Evolutionary conservation across 257 asterid genomes (phyloP), one percentile per base, ranked within the genome.

Genomic region (Fraxinus pennsylvanica): DNA sequence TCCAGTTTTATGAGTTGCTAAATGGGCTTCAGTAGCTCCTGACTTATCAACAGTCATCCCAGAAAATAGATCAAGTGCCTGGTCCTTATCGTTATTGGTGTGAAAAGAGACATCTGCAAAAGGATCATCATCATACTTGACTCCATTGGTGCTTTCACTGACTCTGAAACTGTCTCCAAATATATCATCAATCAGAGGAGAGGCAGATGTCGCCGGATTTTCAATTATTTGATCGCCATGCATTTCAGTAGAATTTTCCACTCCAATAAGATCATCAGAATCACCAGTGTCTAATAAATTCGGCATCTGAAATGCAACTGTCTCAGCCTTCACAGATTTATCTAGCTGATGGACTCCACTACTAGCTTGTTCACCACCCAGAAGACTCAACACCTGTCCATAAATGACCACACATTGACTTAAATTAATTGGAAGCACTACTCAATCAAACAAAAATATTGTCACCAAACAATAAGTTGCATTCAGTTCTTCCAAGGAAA

Each of bases 101-200:
- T 89, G 92, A 68, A 96, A 96, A 8, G 97, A 91, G 81, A 96
- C 99, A 83, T 92, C 98, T 25, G 96, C 97, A 83, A 96, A 96
- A 70, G 98, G 98, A 84, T 96, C 99, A 83, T 90, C 96, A 68
- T 89, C 94, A 73, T 79, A 81, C 61, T 85, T 88, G 43, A 82
- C 89, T 77, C 63, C 88, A 36, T 74, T 65, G 72, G 83, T 77
- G 80, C 81, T 79, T 73, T 76, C 84, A 79, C 79, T 78, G 59
- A 81, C 84, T 33, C 79, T 82, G 73, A 81, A 75, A 80, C 79
- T 80, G 86, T 79, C 94, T 33, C 94, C 96, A 79, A 93, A 90
- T 70, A 96, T 79, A 83, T 93, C 97, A 85, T 89, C 92, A 69
- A 92, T 79, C 77, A 83, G 82, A 33, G 97, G 94, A 74, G 90